Evolutionary conservation across 2,329 filamentous ascomycete species (phyloP).

Genomic region (Microsporum canis): DNA sequence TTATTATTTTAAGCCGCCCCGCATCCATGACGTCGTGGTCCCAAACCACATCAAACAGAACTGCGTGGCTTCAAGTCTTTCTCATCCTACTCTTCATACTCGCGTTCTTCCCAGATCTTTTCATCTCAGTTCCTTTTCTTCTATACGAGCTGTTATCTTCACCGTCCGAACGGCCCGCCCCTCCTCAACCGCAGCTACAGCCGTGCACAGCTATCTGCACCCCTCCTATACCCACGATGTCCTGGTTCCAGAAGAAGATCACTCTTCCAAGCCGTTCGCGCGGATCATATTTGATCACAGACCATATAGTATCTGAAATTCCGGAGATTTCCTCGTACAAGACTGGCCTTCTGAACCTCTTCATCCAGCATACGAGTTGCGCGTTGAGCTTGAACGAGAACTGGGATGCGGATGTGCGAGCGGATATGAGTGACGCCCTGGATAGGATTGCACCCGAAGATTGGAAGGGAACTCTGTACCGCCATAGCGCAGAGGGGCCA

Average conservation of each 20-base stretch:
- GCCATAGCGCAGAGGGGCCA: constrained; percentile 72
- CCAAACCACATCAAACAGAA: constrained; percentile 14
- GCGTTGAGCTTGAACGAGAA: constrained; percentile 91
- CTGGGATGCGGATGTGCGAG: constrained; percentile 70
- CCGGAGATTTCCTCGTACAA: constrained; percentile 78
- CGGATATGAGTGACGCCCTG: constrained; percentile 87
- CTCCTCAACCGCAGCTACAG: constrained; percentile 24
- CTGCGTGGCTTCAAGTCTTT: constrained; percentile 24
- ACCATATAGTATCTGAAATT: constrained; percentile 56
- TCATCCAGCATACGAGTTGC: constrained; percentile 90
- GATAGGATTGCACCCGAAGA: constrained; percentile 84
- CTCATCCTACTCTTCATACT: constrained; percentile 40
- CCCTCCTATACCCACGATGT: constrained; percentile 14
- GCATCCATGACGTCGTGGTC: constrained; percentile 11
- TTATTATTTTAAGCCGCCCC: background rate
- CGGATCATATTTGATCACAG: constrained; percentile 82
- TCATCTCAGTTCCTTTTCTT: constrained; percentile 18
- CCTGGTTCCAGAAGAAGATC: constrained; percentile 76
- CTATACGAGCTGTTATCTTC: background rate
- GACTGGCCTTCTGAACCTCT: constrained; percentile 74
- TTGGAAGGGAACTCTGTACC: constrained; percentile 62
- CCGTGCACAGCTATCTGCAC: background rate
- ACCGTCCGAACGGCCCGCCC: constrained; percentile 25
- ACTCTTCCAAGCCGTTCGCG: constrained; percentile 63
- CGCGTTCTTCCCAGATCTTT: constrained; percentile 39